Evolutionary conservation across 2,329 filamentous ascomycete species (phyloP).

Genomic region (Achaetomium macrosporum): DNA sequence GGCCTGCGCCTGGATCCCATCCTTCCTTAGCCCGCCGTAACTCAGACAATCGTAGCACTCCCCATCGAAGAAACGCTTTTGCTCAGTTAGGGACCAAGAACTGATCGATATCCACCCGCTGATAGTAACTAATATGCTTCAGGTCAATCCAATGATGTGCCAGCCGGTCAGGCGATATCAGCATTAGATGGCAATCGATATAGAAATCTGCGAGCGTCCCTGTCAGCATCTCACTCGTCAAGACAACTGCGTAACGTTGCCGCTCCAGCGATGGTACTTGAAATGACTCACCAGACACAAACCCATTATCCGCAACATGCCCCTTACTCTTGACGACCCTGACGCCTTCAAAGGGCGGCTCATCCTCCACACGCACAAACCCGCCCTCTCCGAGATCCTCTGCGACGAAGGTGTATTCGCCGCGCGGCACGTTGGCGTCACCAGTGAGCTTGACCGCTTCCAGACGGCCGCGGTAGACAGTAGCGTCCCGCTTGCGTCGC

Average conservation of each 20-base stretch:
- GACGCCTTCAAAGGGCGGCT: conserved; percentile 65
- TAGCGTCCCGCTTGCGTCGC: conserved; percentile 34
- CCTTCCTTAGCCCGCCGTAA: neutral
- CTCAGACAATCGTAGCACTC: no score
- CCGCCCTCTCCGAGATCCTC: conserved; percentile 68
- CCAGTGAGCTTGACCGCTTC: conserved; percentile 89
- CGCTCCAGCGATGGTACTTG: neutral
- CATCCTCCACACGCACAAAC: conserved; percentile 56
- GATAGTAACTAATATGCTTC: conserved; percentile 55
- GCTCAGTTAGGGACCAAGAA: conserved; percentile 28
- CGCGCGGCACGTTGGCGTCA: conserved; percentile 82
- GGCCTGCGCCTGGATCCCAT: no score
- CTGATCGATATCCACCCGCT: conserved; percentile 53
- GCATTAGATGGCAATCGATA: conserved; percentile 68
- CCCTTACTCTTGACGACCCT: conserved; percentile 68
- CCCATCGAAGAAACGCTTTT: no score
- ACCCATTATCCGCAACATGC: conserved; percentile 71
- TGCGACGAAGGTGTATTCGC: conserved; percentile 74
- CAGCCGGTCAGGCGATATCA: conserved; percentile 69
- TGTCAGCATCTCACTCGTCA: neutral
- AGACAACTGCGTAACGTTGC: neutral
- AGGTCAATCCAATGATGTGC: conserved; percentile 75
- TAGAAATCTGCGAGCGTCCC: conserved; percentile 55
- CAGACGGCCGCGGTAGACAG: conserved; percentile 54
- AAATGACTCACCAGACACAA: conserved; percentile 57